Base-by-base conservation (phyloP, 2,329 filamentous ascomycete genomes). In the Penicillium sp. region DNA sequence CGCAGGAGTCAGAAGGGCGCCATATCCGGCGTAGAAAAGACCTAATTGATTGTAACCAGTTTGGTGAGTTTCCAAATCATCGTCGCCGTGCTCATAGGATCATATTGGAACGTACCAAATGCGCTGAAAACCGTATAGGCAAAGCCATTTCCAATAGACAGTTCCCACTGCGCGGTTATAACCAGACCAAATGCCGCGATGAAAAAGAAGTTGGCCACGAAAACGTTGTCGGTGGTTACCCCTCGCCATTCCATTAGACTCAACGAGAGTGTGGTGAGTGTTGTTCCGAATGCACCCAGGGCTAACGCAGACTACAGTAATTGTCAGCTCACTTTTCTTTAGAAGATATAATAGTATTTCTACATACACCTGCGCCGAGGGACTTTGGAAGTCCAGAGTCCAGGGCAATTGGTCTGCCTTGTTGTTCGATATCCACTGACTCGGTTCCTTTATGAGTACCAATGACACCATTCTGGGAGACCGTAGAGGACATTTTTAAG, bases 241-340 rank as follows among this genome's bases (percentile, higher is more conserved):
- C 79, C 79, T 35, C 82, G 73, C 71, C 75, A 83, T 63, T 81
- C 81, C 80, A 84, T 83, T 47, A 84, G 65, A n/a, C 76, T 76
- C 1, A 83, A 67, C 0, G 80, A 82, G 1, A 84, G 68, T 0
- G 81, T 83, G 0, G 79, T 82, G 15, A 84, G 61, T 0, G 82
- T 84, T 1, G 80, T 83, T 0, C 79, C 76, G 58, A 84, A 84
- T 3, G 77, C 81, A 1, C 80, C 81, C 29, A 83, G 78, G 0
- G 78, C 78, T 1, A 83, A 66, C 0, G 79, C 77, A 9, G 79
- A 80, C 75, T 77, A 18, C 14, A 14, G 9, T 26, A 4, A 26
- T 22, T 25, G n/a, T 27, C 1, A 33, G n/a, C 3, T 18, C 4
- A 33, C 18, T 9, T 1, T 9, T 40, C 18, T 8, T 37, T 18